Evolutionary conservation across 2,329 filamentous ascomycete species (phyloP).

Genomic region (Ophiostoma perfectum): DNA sequence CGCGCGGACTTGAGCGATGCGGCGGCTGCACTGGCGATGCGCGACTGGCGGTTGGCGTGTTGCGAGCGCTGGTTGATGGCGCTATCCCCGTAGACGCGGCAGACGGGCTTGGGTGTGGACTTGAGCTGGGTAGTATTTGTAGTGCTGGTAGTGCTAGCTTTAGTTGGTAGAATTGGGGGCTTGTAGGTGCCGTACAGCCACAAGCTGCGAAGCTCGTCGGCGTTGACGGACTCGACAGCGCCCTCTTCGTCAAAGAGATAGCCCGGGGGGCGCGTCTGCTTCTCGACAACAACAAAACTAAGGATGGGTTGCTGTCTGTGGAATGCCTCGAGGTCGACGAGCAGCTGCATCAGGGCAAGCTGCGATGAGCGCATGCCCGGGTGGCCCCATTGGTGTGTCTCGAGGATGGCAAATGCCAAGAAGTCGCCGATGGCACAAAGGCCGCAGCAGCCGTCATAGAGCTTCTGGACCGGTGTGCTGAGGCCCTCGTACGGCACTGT

Average conservation of each 20-base stretch:
- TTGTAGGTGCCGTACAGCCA: constrained; percentile 17
- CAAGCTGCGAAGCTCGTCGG: constrained; percentile 18
- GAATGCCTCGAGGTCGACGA: constrained; percentile 34
- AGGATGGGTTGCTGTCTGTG: constrained; percentile 32
- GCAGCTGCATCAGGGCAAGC: constrained; percentile 30
- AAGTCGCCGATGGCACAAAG: constrained; percentile 26
- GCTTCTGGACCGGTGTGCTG: constrained; percentile 15
- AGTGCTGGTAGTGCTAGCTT: neutral
- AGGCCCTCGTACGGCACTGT: constrained; percentile 18
- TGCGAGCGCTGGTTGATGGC: neutral
- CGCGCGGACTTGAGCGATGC: constrained; percentile 22
- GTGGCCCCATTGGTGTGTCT: constrained; percentile 28
- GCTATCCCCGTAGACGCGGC: constrained; percentile 17
- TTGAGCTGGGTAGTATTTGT: neutral
- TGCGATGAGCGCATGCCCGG: constrained; percentile 24
- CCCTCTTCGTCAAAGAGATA: constrained; percentile 28
- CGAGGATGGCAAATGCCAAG: constrained; percentile 24
- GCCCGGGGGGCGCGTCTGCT: constrained; percentile 28
- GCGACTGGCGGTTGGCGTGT: constrained; percentile 17
- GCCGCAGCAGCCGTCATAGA: constrained; percentile 23
- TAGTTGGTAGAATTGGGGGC: neutral
- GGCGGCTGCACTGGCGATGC: constrained; percentile 22
- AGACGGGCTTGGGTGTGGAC: neutral
- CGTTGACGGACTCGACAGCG: constrained; percentile 22
- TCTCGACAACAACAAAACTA: constrained; percentile 31